Evolutionary conservation across 345 rosid species (phyloP), one percentile per base, ranked within the genome.

Genomic region (Erucastrum elatum): DNA sequence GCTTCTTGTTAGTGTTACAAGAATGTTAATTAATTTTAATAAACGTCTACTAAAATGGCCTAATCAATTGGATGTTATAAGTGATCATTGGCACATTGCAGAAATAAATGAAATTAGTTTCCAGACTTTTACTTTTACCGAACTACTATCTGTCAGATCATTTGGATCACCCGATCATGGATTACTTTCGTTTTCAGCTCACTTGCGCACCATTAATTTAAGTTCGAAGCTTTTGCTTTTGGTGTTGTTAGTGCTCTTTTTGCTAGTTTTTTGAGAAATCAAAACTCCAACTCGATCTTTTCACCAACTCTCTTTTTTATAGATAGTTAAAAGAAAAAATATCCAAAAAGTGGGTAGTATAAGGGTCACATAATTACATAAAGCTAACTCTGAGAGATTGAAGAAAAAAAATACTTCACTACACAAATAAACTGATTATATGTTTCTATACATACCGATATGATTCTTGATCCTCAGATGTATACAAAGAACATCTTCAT

Each of bases 291-390:
- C 21, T 21, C 21, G 21, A 21, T 21, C 21, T 21, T 21, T 71
- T 71, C 67, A 71, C 73, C 77, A 66, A 78, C 77, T 71, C 76
- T 55, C 27, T 9, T 39, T 2, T 37, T 10, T 77, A 37, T n/a
- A 26, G n/a, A 51, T 5, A 49, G 33, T 1, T 11, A 21, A 71
- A 35, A 37, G 33, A 44, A 65, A 41, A 65, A 30, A 9, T 1
- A 4, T 39, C 29, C 31, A 35, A 37, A 71, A 71, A 56, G 44
- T 64, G 41, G 6, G 30, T 64, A 27, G 37, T 64, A 29, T 21
- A 21, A 21, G 21, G 21, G 21, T 21, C 21, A 21, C 21, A 70
- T 26, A 3, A 70, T 33, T 39, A 60, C 64, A 69, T 77, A 25
- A 69, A 69, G 64, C 75, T 33, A 61, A 25, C 44, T 68, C 7